Evolutionary conservation across 2,329 filamentous ascomycete genomes (phyloP), one percentile per base, ranked within the genome.

Genomic region (Aspergillus costaricaensis): DNA sequence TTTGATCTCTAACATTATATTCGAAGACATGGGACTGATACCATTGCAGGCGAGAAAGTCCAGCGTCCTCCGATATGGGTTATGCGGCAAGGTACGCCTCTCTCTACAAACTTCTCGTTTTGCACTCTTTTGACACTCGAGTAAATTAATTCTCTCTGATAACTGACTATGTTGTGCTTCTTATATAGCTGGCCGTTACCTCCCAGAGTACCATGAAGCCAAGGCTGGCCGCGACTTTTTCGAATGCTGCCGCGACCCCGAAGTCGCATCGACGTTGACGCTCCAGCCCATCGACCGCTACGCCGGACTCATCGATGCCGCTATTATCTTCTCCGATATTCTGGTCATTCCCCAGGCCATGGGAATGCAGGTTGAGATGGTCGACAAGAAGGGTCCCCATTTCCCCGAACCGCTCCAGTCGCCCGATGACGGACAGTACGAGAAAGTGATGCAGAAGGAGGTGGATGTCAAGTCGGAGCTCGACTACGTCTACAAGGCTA

Each of bases 301-400:
- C 74, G 88, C 85, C 44, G 93, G 92, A 47, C 88, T 99, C 63
- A 87, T 99, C 69, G 95, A 99, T 77, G 94, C 92, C 27, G 93
- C 95, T 62, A 99, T 99, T 72, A 99, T 99, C 77, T 99, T 99
- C 83, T 96, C 92, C 59, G 95, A 99, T 75, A 99, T 99, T 67
- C 86, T 99, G 39, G 95, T 99, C 49, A 93, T 99, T 64, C 95
- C 95, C 0, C 95, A 99, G 80, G 95, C 95, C 32, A 91, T 99
- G 87, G 95, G 95, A 1, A 99, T 99, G 95, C 84, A 85, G n/a
- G 95, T 99, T 27, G 91, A 98, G 77, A 99, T 99, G 95, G 84
- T 98, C 10, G 93, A 97, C 77, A 96, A 95, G 80, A 96, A 96
- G 77, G 95, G 95, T 0, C 95, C 95, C 10, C 91, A 96, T 75